Evolutionary conservation across 2,329 filamentous ascomycete species (phyloP), one percentile per base, ranked within the genome.

Genomic region (Stachybotrys elegans): DNA sequence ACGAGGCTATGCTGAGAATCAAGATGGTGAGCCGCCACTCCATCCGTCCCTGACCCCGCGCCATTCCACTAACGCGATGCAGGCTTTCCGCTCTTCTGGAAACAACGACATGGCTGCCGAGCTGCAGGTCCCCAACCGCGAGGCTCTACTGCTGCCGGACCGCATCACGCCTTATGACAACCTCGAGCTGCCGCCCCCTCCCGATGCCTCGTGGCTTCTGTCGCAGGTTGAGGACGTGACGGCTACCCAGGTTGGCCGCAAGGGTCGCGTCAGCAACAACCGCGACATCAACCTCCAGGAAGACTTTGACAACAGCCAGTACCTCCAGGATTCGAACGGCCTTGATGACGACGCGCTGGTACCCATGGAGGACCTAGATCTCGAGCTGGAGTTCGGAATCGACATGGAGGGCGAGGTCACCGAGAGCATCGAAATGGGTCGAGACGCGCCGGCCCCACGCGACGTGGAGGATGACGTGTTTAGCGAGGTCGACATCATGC

Each of bases 1-100:
- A 95, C 59, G 93, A 98, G 68, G 92, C 92, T 31, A 74, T 98
- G 53, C 84, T 95, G 76, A 97, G 96, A 72, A 96, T 98, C 58
- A 96, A 97, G 64, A 94, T 97, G 90, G 92, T 96, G 70, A 32
- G 75, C 16, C 22, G 16, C 22, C 23, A 21, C 12, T 16, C 4
- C 21, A 23, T 25, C 7, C 16, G 13, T 23, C 6, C 5, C 20
- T 38, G 6, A 32, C 27, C 13, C 20, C 4, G 14, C 16, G 14
- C 12, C 16, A 27, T 17, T 9, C 23, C 52, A 48, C 43, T 51
- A 73, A 65, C 70, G 45, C 40, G 43, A 50, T 35, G 3, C 48
- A 95, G 92, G 92, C 93, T 34, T 98, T 97, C 70, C 87, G 91
- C 48, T 88, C 92, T 17, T 88, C 83, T 39, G 92, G 92, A 52